Conservation (phyloP, 169 alveolate species). For the Cystoisospora suis region DNA sequence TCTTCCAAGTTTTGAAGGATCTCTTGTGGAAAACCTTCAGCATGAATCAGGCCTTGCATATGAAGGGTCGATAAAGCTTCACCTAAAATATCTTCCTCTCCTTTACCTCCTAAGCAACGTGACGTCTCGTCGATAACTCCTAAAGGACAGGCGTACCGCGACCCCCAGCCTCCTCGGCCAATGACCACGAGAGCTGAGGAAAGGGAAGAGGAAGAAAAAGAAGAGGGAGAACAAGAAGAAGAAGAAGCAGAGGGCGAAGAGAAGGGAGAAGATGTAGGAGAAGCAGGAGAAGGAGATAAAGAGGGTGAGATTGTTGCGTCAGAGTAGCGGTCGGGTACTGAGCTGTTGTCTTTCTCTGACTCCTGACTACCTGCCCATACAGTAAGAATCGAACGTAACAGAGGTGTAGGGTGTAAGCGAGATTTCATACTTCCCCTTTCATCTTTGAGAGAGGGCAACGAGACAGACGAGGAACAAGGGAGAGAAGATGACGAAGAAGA, state of each 20-base stretch:
- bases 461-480: neutral
- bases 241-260: neutral
- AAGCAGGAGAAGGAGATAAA: neutral
- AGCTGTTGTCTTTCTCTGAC: no score
- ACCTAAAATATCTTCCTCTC: neutral
- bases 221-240: neutral
- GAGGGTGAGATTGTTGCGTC: neutral
- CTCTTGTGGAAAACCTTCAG: constrained; percentile 19
- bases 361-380: no score
- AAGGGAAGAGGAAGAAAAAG: neutral
- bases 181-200: neutral
- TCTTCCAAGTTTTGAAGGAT: constrained; percentile 18
- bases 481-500: neutral
- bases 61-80: neutral
- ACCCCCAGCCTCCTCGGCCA: neutral
- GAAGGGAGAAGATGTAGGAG: neutral
- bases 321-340: no score
- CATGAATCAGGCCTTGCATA: constrained; percentile 9
- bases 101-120: neutral
- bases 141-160: neutral
- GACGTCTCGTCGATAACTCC: no score
- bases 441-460: no score
- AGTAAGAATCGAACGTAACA: no score
- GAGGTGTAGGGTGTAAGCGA: no score
- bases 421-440: no score